Evolutionary conservation across 2,329 filamentous ascomycete genomes (phyloP).

Genomic region (Pseudogymnoascus sp.): DNA sequence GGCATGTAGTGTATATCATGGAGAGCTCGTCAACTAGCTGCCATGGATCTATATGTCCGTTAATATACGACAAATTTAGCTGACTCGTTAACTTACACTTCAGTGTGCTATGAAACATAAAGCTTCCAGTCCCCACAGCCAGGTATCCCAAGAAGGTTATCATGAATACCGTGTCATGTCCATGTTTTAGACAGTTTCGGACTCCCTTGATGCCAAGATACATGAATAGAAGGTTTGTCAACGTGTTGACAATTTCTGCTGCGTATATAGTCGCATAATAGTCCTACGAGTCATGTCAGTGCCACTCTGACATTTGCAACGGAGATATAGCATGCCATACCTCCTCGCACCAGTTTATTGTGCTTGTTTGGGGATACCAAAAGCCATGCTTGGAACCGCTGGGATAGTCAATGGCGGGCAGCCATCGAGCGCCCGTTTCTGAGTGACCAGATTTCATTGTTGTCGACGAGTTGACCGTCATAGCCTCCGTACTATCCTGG

Average conservation of each 20-base stretch:
- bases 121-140: slow-evolving; percentile 34
- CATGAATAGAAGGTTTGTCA: slow-evolving; percentile 79
- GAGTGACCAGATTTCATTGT: neutral
- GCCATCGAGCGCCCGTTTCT: slow-evolving; percentile 4
- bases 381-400: slow-evolving; percentile 41
- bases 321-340: slow-evolving; percentile 34
- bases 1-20: slow-evolving; percentile 66
- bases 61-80: neutral
- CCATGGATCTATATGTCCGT: slow-evolving; percentile 51
- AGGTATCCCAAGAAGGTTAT: slow-evolving; percentile 49
- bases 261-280: slow-evolving; percentile 70
- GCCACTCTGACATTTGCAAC: slow-evolving; percentile 12
- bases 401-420: slow-evolving; percentile 24
- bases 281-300: slow-evolving; percentile 44
- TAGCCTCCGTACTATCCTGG: neutral
- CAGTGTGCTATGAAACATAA: slow-evolving; percentile 37
- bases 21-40: slow-evolving; percentile 64
- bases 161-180: slow-evolving; percentile 70
- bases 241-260: slow-evolving; percentile 71
- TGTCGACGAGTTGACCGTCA: slow-evolving; percentile 7
- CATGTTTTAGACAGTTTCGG: slow-evolving; percentile 62
- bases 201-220: slow-evolving; percentile 72
- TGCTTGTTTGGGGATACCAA: slow-evolving; percentile 66
- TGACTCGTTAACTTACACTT: slow-evolving; percentile 31
- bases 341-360: slow-evolving; percentile 77